Conservation (phyloP, 176 grass and related monocot genomes). For the Echinochloa phyllopogon region DNA sequence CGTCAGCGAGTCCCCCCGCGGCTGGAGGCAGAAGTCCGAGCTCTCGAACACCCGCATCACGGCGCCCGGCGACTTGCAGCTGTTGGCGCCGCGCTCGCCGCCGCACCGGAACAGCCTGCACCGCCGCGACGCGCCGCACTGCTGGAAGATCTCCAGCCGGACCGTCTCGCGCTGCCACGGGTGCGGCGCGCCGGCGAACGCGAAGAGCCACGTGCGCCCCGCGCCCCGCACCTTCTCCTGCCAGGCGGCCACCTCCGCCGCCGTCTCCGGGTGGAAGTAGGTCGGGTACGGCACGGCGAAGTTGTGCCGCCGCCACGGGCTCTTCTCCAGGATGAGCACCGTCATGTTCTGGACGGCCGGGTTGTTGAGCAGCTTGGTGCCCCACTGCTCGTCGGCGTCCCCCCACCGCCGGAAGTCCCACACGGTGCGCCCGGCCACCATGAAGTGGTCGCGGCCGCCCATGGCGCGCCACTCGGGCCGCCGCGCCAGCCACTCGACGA, state of each 20-base stretch:
- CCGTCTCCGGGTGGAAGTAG: conserved; percentile 62
- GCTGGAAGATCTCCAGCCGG: conserved; percentile 49
- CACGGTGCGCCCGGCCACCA: conserved; percentile 35
- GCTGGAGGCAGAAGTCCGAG: conserved; percentile 71
- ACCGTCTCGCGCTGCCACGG: background rate
- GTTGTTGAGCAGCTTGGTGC: conserved; percentile 57
- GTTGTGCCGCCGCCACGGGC: conserved; percentile 24
- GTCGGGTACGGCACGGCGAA: conserved; percentile 71
- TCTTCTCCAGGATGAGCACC: conserved; percentile 57
- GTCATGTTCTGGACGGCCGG: conserved; percentile 72
- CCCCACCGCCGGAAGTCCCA: conserved; percentile 50
- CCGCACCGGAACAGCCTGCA: conserved; percentile 65
- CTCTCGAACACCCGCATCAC: conserved; percentile 69
- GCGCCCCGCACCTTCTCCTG: conserved; percentile 49
- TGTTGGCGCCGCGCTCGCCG: background rate
- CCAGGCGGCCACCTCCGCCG: conserved; percentile 49
- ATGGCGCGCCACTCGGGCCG: conserved; percentile 52
- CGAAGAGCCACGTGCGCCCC: conserved; percentile 56
- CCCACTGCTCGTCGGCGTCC: conserved; percentile 40
- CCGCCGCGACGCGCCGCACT: conserved; percentile 46
- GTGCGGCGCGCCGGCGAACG: conserved; percentile 61
- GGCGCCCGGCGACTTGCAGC: conserved; percentile 49
- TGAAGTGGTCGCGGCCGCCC: conserved; percentile 66
- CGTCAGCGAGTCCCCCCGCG: conserved; percentile 70
- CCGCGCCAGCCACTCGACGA: conserved; percentile 45